Conservation (phyloP, 257 asterid species). For the Capsicum pubescens region DNA sequence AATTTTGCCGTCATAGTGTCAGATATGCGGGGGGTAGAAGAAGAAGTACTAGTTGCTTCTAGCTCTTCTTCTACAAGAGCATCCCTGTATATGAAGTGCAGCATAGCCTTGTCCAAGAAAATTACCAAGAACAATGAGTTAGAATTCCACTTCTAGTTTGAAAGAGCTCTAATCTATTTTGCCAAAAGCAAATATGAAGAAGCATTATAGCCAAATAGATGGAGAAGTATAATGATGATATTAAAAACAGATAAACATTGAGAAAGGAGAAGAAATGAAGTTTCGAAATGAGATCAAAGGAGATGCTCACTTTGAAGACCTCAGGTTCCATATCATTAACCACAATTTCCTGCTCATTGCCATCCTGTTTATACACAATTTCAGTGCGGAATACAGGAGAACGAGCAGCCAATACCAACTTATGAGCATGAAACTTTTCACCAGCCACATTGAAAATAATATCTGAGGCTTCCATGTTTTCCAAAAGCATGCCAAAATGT, state of each 20-base stretch:
- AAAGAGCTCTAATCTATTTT: constrained; percentile 13
- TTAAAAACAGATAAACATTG: background rate
- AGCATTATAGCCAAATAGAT: constrained; percentile 17
- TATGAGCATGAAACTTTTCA: constrained; percentile 87
- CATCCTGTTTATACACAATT: constrained; percentile 57
- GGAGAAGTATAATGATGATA: background rate
- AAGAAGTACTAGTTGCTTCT: constrained; percentile 63
- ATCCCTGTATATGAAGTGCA: constrained; percentile 90
- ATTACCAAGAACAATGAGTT: constrained; percentile 19
- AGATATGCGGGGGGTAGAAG: constrained; percentile 51
- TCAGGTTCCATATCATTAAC: constrained; percentile 82
- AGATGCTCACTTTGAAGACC: constrained; percentile 74
- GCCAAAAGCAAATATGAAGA: constrained; percentile 15
- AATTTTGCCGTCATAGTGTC: constrained; percentile 84
- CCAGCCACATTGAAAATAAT: constrained; percentile 78
- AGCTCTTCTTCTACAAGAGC: constrained; percentile 77
- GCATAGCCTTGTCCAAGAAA: constrained; percentile 72
- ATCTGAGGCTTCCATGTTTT: constrained; percentile 86
- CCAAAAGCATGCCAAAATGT: constrained; percentile 86
- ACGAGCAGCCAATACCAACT: constrained; percentile 94
- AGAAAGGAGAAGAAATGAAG: background rate
- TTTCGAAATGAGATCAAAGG: background rate
- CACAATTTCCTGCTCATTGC: constrained; percentile 65
- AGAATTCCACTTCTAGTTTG: constrained; percentile 14
- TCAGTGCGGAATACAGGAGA: constrained; percentile 71